A percentile compares a stretch with the other conserved stretches of the same genome.
phyloP scores from a whole-genome alignment of 2,329 filamentous ascomycete genomes.

The Ciborinia camelliae region DNA sequence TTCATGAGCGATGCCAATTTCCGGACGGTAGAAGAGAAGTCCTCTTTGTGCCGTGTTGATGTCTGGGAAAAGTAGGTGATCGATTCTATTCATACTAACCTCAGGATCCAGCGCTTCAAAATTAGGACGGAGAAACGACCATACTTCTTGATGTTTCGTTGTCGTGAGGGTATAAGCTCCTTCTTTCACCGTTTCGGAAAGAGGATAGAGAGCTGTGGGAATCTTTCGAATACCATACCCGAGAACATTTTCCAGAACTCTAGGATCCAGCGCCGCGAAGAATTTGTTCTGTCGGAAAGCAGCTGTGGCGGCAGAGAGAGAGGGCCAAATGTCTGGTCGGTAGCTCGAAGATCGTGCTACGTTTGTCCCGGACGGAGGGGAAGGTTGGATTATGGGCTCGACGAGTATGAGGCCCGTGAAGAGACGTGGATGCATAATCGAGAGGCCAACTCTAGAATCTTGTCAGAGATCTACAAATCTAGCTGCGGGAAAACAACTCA shows the following conservation, averaged over 20 bases:
- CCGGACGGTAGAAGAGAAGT: no score
- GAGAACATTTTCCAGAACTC: conserved; percentile 73
- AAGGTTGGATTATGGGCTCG: background rate
- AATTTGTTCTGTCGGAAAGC: conserved; percentile 64
- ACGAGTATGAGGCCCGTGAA: background rate
- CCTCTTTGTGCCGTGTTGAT: no score
- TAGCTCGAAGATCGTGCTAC: background rate
- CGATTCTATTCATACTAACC: conserved; percentile 31
- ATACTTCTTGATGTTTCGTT: conserved; percentile 83
- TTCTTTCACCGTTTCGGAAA: conserved; percentile 20
- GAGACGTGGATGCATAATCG: background rate
- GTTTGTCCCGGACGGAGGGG: background rate
- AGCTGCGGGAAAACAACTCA: background rate
- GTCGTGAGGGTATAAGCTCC: conserved; percentile 64
- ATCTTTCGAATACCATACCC: conserved; percentile 67
- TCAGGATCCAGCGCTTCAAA: conserved; percentile 48
- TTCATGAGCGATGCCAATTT: no score
- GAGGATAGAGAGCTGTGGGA: conserved; percentile 56
- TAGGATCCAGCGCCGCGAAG: conserved; percentile 76
- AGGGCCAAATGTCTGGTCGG: conserved; percentile 82
- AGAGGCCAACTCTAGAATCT: background rate
- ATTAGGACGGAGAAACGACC: conserved; percentile 67
- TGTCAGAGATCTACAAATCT: background rate
- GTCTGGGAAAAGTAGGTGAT: conserved; percentile 17
- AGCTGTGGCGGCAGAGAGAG: conserved; percentile 60